Conservation (phyloP, 1,284 basidiomycete species). For the Meira nashicola region DNA sequence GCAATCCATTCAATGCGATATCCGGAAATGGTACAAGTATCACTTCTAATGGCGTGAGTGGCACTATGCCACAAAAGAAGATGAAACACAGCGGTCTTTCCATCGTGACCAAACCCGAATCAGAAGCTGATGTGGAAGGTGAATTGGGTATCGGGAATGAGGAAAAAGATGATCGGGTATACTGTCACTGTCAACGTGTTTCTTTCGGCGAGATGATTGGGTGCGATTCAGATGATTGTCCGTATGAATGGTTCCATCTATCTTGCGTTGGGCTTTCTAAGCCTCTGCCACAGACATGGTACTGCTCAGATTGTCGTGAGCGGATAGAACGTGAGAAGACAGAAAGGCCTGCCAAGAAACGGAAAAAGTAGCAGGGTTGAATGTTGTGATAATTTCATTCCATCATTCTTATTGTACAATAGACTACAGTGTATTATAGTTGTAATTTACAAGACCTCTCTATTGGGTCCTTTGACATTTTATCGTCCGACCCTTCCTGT, state of each 20-base stretch:
- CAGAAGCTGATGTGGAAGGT: too few relatives aligned
- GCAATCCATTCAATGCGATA: too few relatives aligned
- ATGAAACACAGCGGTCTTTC: background rate
- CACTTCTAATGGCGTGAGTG: too few relatives aligned
- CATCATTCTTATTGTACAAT: background rate
- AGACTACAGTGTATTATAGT: background rate
- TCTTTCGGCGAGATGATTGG: slow-evolving; percentile 48
- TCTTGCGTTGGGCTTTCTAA: slow-evolving; percentile 50
- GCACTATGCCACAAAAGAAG: background rate
- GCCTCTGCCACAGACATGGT: slow-evolving; percentile 49
- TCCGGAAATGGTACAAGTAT: too few relatives aligned
- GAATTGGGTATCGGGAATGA: slow-evolving; percentile 12
- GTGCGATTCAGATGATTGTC: slow-evolving; percentile 35
- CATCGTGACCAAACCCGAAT: background rate
- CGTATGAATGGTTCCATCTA: slow-evolving; percentile 52
- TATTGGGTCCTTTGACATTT: background rate
- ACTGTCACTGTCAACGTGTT: slow-evolving; percentile 50
- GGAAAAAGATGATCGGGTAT: slow-evolving; percentile 45
- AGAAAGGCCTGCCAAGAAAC: slow-evolving; percentile 12
- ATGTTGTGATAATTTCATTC: background rate
- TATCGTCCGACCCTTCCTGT: slow-evolving; percentile 14
- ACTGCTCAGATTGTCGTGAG: slow-evolving; percentile 28
- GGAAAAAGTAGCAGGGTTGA: slow-evolving; percentile 4
- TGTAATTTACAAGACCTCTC: background rate
- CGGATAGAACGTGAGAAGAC: slow-evolving; percentile 15